A percentile compares a stretch with the other conserved stretches of the same genome.
Evolutionary conservation across 2,329 filamentous ascomycete species (phyloP).

Genomic region (Elsinoe arachidis): DNA sequence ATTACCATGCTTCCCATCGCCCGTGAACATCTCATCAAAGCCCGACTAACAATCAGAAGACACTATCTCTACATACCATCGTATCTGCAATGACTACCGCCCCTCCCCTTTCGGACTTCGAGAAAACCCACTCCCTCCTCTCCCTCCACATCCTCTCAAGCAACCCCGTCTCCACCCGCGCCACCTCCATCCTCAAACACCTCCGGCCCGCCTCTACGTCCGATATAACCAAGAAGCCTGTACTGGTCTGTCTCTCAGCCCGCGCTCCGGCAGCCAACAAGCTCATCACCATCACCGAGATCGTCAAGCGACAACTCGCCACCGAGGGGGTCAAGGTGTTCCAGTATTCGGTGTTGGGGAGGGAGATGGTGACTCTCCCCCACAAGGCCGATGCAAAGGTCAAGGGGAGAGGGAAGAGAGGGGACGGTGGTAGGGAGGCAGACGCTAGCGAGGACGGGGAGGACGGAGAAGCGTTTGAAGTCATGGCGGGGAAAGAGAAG

Average conservation of each 20-base stretch:
- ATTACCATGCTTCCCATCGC: too few relatives aligned
- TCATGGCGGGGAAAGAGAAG: slow-evolving; percentile 43
- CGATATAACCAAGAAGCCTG: slow-evolving; percentile 24
- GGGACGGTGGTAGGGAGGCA: slow-evolving; percentile 13
- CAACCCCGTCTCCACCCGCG: slow-evolving; percentile 25
- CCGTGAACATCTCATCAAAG: too few relatives aligned
- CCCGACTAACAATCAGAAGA: too few relatives aligned
- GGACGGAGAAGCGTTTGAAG: slow-evolving; percentile 43
- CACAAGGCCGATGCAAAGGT: slow-evolving; percentile 14
- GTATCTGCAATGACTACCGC: too few relatives aligned
- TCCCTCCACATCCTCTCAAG: slow-evolving; percentile 22
- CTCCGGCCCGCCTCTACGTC: slow-evolving; percentile 15
- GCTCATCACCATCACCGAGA: slow-evolving; percentile 59
- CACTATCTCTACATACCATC: too few relatives aligned
- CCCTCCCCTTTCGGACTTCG: neutral
- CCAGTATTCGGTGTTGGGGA: slow-evolving; percentile 27
- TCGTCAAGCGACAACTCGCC: slow-evolving; percentile 35
- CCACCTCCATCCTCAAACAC: slow-evolving; percentile 20
- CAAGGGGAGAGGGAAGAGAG: neutral
- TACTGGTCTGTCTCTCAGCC: slow-evolving; percentile 33
- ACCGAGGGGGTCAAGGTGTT: slow-evolving; percentile 38
- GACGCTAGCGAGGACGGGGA: slow-evolving; percentile 22
- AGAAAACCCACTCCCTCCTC: slow-evolving; percentile 17
- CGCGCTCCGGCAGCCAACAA: slow-evolving; percentile 45
- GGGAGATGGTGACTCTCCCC: slow-evolving; percentile 21